Evolutionary conservation across 768 basidiomycete genomes (phyloP).

Genomic region (Pulveroboletus frians): DNA sequence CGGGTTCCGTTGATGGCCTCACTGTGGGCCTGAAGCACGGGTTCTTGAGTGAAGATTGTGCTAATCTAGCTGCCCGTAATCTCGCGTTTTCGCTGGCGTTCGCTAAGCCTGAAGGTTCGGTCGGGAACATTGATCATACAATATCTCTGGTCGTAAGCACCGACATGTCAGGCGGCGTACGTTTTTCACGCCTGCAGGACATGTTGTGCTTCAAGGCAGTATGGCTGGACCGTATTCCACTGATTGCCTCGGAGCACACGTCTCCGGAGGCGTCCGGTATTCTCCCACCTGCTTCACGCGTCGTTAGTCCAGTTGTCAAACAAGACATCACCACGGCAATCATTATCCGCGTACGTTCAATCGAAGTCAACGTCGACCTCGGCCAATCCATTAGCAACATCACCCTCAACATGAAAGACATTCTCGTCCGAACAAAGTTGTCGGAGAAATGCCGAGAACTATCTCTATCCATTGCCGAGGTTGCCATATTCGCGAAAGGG

Average conservation of each 20-base stretch:
- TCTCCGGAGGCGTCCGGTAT: slow-evolving; percentile 18
- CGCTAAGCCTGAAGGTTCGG: slow-evolving; percentile 41
- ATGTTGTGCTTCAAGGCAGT: slow-evolving; percentile 93
- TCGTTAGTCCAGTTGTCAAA: slow-evolving; percentile 16
- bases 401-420: slow-evolving; percentile 58
- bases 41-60: slow-evolving; percentile 77
- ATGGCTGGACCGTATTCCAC: slow-evolving; percentile 84
- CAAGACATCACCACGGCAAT: slow-evolving; percentile 56
- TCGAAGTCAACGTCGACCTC: slow-evolving; percentile 74
- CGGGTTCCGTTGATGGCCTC: slow-evolving; percentile 76
- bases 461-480: slow-evolving; percentile 57
- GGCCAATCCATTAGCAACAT: slow-evolving; percentile 79
- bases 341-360: slow-evolving; percentile 65
- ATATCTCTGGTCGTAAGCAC: slow-evolving; percentile 82
- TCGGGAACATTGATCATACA: slow-evolving; percentile 39
- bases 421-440: slow-evolving; percentile 61
- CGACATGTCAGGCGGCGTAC: slow-evolving; percentile 71
- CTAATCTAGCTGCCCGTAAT: slow-evolving; percentile 75
- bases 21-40: slow-evolving; percentile 80
- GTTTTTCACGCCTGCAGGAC: slow-evolving; percentile 85
- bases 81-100: slow-evolving; percentile 74
- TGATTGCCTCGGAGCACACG: slow-evolving; percentile 47
- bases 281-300: slow-evolving; percentile 11
- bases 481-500: slow-evolving; percentile 54
- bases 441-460: slow-evolving; percentile 58